Evolutionary conservation across 2,329 filamentous ascomycete species (phyloP), one percentile per base, ranked within the genome.

Genomic region (Botryosphaeria agaves): DNA sequence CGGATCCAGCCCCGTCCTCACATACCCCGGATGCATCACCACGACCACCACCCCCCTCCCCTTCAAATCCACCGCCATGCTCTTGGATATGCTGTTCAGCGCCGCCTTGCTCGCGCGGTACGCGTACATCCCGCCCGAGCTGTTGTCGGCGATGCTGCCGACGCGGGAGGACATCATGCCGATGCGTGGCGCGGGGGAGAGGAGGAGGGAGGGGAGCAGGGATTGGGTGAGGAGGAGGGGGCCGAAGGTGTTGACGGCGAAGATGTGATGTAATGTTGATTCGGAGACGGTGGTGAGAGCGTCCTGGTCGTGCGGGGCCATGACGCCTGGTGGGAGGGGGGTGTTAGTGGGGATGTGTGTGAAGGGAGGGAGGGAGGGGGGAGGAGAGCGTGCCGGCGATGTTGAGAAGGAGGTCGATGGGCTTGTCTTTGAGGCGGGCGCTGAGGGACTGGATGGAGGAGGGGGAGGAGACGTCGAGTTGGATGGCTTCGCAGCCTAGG

Each of bases 71-170:
- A 55, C 37, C 5, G 49, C 43, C 35, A 57, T 34, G 33, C 44
- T 57, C 42, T 59, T 58, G 28, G 54, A 57, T 9, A 63, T 41
- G 21, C 45, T 51, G 35, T 62, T 60, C 17, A 61, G 49, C 5
- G 56, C 59, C 4, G 59, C 52, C 38, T 61, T 62, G 7, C 45
- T 53, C 2, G 51, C 47, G 3, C 59, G 53, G 31, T 62, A 62
- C 2, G 57, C 53, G 29, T 62, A 62, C 19, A 36, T 42, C 5
- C 57, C 53, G 7, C 60, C 57, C 1, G 48, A 47, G 28, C 34
- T 41, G 33, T 62, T 62, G 34, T 61, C 57, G 7, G 40, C 46
- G 14, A 63, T 56, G 21, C 45, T 51, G 5, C 57, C 58, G 5
- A 62, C 55, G 12, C 59, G 50, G 18, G 47, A 54, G 25, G 50